phyloP scores from a whole-genome alignment of 805 yeast species.

The Jamesozyma piceae region DNA sequence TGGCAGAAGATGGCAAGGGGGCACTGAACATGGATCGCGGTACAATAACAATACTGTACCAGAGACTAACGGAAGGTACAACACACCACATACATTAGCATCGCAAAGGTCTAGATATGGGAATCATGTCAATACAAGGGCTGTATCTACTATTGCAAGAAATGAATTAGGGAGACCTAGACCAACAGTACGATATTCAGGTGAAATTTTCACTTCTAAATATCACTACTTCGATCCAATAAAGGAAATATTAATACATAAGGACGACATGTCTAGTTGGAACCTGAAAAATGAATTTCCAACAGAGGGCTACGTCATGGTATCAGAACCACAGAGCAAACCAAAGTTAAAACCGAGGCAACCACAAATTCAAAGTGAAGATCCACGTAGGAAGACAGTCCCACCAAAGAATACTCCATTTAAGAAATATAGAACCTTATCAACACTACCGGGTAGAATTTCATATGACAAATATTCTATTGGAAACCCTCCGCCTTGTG shows the following conservation, averaged over 20 bases:
- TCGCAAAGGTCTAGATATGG: not conserved
- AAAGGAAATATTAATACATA: conserved; percentile 14
- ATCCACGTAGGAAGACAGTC: conserved; percentile 17
- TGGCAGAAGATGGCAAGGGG: not conserved
- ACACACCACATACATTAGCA: not conserved
- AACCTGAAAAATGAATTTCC: conserved; percentile 14
- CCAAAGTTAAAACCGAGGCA: conserved; percentile 15
- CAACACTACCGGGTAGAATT: conserved; percentile 22
- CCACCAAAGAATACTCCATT: conserved; percentile 3
- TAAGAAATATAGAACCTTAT: conserved; percentile 12
- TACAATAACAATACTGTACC: not conserved
- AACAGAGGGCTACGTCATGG: conserved; percentile 16
- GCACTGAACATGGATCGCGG: not conserved
- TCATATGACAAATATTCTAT: conserved; percentile 62
- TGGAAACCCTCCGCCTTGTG: conserved; percentile 65
- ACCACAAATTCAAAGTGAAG: conserved; percentile 13
- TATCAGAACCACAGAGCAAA: conserved; percentile 11
- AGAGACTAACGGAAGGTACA: not conserved
- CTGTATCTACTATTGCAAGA: not conserved
- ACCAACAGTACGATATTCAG: conserved; percentile 16
- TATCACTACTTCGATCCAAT: conserved; percentile 27
- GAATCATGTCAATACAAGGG: not conserved
- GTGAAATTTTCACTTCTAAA: conserved; percentile 17
- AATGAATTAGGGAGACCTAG: conserved; percentile 12
- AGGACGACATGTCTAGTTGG: conserved; percentile 21